phyloP scores from a whole-genome alignment of 192 early-diverging fungal genomes.

The Coemansia sp. region DNA sequence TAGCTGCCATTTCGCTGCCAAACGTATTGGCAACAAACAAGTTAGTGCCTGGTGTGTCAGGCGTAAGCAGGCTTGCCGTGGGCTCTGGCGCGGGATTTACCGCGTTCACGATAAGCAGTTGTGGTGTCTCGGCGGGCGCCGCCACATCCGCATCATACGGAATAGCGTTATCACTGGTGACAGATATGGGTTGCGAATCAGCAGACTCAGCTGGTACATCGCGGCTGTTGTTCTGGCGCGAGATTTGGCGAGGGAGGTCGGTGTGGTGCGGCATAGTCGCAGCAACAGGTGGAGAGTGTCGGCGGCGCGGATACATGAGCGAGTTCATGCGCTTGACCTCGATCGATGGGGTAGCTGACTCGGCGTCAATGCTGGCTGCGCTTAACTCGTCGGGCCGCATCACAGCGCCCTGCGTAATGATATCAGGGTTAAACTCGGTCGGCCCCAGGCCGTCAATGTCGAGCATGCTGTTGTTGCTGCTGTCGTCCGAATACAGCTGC shows the following conservation, averaged over 20 bases:
- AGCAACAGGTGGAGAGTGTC: not conserved
- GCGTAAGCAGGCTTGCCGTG: constrained; percentile 28
- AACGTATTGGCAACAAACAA: constrained; percentile 10
- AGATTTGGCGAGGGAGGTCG: constrained; percentile 23
- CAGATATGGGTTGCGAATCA: not conserved
- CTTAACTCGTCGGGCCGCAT: not conserved
- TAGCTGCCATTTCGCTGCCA: not conserved
- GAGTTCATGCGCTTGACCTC: constrained; percentile 29
- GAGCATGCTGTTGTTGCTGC: constrained; percentile 36
- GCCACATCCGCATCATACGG: not conserved
- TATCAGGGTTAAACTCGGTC: constrained; percentile 20
- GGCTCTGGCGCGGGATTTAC: not conserved
- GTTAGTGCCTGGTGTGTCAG: constrained; percentile 24
- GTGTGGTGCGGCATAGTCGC: not conserved
- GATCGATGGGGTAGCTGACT: constrained; percentile 12
- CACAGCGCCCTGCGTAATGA: constrained; percentile 10
- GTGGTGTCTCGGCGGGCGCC: not conserved
- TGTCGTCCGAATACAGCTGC: constrained; percentile 39
- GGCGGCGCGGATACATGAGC: constrained; percentile 21
- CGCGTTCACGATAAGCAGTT: not conserved
- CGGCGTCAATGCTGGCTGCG: constrained; percentile 2
- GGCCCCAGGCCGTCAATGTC: constrained; percentile 36
- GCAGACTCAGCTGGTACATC: not conserved
- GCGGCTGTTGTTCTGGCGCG: constrained; percentile 7
- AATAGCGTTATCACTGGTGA: not conserved